A percentile compares a stretch with the other conserved stretches of the same genome.
These are phyloP conservation scores for Dactylellina drechsleri DNA, from an alignment of 2,329 filamentous ascomycete genomes.

Conservation along the genomic window DNA sequence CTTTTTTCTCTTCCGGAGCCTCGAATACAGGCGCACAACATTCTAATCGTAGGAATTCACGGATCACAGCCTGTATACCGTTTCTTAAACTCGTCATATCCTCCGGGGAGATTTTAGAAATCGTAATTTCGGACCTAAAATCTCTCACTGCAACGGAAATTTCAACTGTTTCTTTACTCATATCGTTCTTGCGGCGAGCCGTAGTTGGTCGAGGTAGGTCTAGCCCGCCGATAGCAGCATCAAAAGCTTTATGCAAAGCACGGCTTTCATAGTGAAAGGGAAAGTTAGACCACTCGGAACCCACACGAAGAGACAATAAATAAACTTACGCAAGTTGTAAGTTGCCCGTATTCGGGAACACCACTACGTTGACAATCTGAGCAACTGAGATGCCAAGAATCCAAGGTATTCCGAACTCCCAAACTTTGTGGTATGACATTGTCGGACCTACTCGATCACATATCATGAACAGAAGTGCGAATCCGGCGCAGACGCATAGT, in stretches of 20 bases:
- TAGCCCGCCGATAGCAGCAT: conserved; percentile 61
- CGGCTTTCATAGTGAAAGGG: conserved; percentile 29
- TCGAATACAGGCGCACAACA: conserved; percentile 66
- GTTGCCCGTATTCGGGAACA: conserved; percentile 70
- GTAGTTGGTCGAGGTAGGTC: conserved; percentile 61
- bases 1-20: conserved; percentile 19
- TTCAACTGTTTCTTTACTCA: conserved; percentile 68
- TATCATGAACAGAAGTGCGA: conserved; percentile 67
- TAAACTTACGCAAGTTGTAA: conserved; percentile 65
- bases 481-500: conserved; percentile 67
- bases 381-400: conserved; percentile 68
- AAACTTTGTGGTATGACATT: conserved; percentile 55
- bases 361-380: conserved; percentile 64
- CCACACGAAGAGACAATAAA: conserved; percentile 2
- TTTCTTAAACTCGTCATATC: conserved; percentile 68
- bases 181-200: conserved; percentile 62
- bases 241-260: conserved; percentile 56
- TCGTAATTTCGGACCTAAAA: conserved; percentile 68
- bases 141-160: conserved; percentile 69
- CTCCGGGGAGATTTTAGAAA: conserved; percentile 67
- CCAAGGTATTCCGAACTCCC: conserved; percentile 69
- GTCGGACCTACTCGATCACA: conserved; percentile 63
- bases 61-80: conserved; percentile 68
- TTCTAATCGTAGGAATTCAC: conserved; percentile 67
- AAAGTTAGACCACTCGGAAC: conserved; percentile 40